These are phyloP conservation scores for Candolleomyces eurysporus DNA, from an alignment of 768 basidiomycete genomes.

Conservation along the genomic window DNA sequence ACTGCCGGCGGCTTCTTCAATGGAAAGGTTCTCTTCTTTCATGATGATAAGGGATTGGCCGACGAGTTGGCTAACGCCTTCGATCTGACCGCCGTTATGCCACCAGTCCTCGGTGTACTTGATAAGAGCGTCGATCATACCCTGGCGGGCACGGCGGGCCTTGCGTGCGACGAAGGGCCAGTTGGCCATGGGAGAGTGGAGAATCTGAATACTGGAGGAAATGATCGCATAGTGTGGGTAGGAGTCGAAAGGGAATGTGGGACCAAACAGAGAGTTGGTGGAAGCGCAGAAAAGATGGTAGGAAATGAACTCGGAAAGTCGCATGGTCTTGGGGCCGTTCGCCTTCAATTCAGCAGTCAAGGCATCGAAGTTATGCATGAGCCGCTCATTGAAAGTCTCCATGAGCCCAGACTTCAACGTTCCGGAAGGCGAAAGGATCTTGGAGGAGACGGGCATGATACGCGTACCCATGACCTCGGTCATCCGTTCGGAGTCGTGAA, in stretches of 20 bases:
- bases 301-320: background rate
- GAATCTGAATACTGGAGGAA: background rate
- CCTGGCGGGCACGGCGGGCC: background rate
- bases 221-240: no score
- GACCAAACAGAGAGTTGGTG: background rate
- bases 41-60: background rate
- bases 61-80: background rate
- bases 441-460: background rate
- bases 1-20: background rate
- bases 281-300: background rate
- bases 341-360: background rate
- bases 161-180: background rate
- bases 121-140: background rate
- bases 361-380: background rate
- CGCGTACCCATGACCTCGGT: background rate
- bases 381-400: background rate
- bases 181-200: background rate
- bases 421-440: background rate
- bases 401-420: background rate
- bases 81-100: background rate
- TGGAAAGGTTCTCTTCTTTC: background rate
- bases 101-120: background rate
- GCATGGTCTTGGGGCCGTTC: background rate
- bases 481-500: background rate
- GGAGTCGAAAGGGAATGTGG: background rate